These are phyloP conservation scores for Candida takata DNA, from an alignment of 805 yeast species.

Conservation along the genomic window DNA sequence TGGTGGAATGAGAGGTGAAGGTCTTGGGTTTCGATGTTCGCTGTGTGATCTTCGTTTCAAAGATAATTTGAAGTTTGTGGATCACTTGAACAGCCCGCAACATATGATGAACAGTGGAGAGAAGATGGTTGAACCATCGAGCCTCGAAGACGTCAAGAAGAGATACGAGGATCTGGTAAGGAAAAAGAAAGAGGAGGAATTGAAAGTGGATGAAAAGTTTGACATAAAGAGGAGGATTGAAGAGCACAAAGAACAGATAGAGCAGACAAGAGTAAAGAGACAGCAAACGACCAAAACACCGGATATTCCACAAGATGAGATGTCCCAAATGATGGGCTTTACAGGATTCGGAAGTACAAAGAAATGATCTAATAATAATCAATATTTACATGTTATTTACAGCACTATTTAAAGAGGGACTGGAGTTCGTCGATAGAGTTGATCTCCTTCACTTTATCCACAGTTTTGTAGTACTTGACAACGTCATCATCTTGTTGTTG, in stretches of 20 bases:
- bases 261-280: constrained; percentile 23
- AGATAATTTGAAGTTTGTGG: constrained; percentile 74
- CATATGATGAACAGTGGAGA: constrained; percentile 46
- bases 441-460: constrained; percentile 38
- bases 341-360: constrained; percentile 46
- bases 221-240: constrained; percentile 36
- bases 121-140: constrained; percentile 32
- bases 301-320: constrained; percentile 14
- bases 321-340: constrained; percentile 52
- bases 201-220: constrained; percentile 16
- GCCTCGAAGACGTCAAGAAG: constrained; percentile 41
- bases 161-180: constrained; percentile 31
- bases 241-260: constrained; percentile 32
- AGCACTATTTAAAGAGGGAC: background rate
- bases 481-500: constrained; percentile 32
- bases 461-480: constrained; percentile 57
- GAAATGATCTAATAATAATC: constrained; percentile 10
- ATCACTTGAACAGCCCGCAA: constrained; percentile 73
- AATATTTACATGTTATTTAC: background rate
- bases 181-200: constrained; percentile 21
- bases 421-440: constrained; percentile 4
- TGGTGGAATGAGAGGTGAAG: constrained; percentile 38
- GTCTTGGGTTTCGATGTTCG: constrained; percentile 83
- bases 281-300: constrained; percentile 8
- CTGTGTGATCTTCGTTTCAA: constrained; percentile 73